phyloP scores from a whole-genome alignment of 2,329 filamentous ascomycete species.

The Raffaelea deltoideospora region DNA sequence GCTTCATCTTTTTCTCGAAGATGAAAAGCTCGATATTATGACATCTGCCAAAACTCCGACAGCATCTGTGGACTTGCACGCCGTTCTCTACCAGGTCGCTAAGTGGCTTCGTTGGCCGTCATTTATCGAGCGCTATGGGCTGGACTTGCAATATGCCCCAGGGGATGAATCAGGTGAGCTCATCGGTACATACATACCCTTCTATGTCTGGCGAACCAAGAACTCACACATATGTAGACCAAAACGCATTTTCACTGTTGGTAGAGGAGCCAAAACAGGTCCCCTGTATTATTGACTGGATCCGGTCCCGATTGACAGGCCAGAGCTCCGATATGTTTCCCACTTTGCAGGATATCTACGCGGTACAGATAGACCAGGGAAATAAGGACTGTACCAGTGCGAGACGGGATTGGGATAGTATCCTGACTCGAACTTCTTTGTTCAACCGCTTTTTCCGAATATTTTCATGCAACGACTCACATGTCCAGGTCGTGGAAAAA shows the following conservation, averaged over 20 bases:
- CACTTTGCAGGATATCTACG: conserved; percentile 29
- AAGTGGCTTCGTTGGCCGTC: conserved; percentile 62
- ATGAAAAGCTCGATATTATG: conserved; percentile 63
- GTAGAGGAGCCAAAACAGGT: no score
- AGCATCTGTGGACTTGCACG: conserved; percentile 40
- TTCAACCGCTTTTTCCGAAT: conserved; percentile 53
- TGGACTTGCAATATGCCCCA: conserved; percentile 34
- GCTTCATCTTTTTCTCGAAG: conserved; percentile 78
- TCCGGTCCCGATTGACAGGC: conserved; percentile 29
- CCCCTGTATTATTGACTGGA: no score
- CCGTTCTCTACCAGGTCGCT: conserved; percentile 65
- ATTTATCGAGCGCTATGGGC: conserved; percentile 32
- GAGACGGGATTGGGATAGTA: no score
- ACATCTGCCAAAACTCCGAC: conserved; percentile 27
- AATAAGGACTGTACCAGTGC: no score
- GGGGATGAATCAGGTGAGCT: conserved; percentile 24
- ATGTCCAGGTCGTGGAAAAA: conserved; percentile 53
- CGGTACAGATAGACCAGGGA: no score
- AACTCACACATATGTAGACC: no score
- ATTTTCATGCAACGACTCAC: conserved; percentile 30
- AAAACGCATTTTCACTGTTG: no score
- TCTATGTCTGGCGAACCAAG: no score
- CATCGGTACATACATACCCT: no score
- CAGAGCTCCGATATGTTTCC: conserved; percentile 22
- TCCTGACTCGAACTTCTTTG: conserved; percentile 53